Base-by-base conservation (phyloP, 768 basidiomycete species). In the Nevesoporus exiguus region DNA sequence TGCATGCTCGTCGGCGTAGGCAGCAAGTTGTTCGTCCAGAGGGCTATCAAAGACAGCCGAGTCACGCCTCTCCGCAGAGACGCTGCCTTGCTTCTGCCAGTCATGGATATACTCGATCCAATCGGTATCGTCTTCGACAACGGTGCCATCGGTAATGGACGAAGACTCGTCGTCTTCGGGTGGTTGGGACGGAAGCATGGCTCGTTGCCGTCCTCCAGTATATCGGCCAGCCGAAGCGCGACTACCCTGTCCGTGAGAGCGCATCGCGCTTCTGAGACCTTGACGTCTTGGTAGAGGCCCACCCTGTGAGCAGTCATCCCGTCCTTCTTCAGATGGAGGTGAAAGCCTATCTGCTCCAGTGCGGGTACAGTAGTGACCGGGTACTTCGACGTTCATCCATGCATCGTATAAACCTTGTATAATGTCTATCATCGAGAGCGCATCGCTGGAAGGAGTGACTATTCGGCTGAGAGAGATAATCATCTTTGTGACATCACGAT, bases 41-140 rank as follows among this genome's bases (percentile, higher is more conserved):
- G 27, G 27, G 27, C 27, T 8, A 29, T 29, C 8, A 5, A 21
- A 24, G 9, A 9, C 7, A n/a, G 27, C 25, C 19, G 13, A 5
- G 11, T 34, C n/a, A 22, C n/a, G n/a, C 3, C 0, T 21, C 2
- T 29, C 43, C 10, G 15, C 25, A 11, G 10, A 2, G n/a, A 4
- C 14, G 2, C 36, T 14, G 24, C 25, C 30, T 29, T 51, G n/a
- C 17, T 51, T 45, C 19, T 29, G 24, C 43, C 43, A 51, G 6
- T 45, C 24, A 6, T 51, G 33, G 25, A 51, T 51, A 10, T 29
- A 51, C 25, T 45, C 43, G 25, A 37, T 45, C 51, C 51, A 51
- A 3, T 17, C 51, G 14, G 31, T 37, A 22, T 51, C 34, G 5
- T 51, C 42, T 36, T 51, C 50, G 2, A 51, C 19, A 4, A 36